Conservation (phyloP, 345 rosid species). For the Odontarrhena argentea region DNA sequence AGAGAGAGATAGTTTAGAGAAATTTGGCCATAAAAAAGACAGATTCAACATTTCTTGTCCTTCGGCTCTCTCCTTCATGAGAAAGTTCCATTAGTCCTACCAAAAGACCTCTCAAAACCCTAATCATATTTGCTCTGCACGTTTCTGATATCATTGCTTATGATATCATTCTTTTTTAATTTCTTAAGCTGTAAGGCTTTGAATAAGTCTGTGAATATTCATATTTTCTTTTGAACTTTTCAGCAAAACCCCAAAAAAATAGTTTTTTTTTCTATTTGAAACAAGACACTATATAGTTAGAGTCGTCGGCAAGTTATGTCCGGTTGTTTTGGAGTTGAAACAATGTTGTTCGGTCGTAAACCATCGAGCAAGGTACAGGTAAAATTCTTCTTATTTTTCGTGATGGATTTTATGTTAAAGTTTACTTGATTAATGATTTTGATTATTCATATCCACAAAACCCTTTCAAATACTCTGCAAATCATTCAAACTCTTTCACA, state of each 20-base stretch:
- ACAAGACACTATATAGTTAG: conserved; percentile 36
- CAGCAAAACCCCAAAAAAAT: conserved; percentile 24
- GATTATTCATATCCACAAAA: conserved; percentile 13
- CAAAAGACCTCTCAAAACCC: conserved; percentile 23
- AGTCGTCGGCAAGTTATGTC: conserved; percentile 42
- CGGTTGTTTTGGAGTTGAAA: conserved; percentile 47
- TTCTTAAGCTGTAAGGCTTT: conserved; percentile 31
- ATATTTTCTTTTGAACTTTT: conserved; percentile 29
- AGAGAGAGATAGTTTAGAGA: conserved; percentile 8
- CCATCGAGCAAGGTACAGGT: conserved; percentile 52
- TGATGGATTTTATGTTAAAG: background rate
- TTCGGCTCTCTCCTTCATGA: conserved; percentile 51
- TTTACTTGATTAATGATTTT: conserved; percentile 19
- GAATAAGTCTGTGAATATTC: conserved; percentile 34
- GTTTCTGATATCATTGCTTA: conserved; percentile 18
- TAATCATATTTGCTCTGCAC: conserved; percentile 35
- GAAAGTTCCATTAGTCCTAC: conserved; percentile 50
- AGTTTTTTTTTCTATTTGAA: background rate
- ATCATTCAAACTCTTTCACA: conserved; percentile 1
- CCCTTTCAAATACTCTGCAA: background rate
- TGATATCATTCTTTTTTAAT: conserved; percentile 21
- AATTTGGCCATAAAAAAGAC: conserved; percentile 39
- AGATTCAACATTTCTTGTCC: conserved; percentile 23
- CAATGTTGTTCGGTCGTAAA: conserved; percentile 52
- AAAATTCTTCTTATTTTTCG: conserved; percentile 12